These are phyloP conservation scores for Ceratocystis albifundus DNA, from an alignment of 2,329 filamentous ascomycete species.

Conservation along the genomic window DNA sequence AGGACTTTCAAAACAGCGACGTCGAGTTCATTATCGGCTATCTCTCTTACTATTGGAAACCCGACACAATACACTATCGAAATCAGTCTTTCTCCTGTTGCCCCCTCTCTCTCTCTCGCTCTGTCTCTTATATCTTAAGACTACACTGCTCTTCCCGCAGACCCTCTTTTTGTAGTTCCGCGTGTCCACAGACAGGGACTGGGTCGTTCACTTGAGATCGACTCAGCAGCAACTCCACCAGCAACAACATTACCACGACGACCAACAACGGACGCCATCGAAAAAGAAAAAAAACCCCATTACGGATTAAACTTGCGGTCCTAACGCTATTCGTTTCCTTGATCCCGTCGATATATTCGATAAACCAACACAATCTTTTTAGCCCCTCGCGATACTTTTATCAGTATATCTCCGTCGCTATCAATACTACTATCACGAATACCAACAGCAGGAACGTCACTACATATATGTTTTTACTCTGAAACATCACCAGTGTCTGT, in stretches of 20 bases:
- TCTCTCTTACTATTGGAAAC: no score
- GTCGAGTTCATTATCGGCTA: no score
- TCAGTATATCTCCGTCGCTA: neutral
- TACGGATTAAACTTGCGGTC: neutral
- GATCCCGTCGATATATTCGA: neutral
- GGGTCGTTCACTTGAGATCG: no score
- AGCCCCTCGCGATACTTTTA: neutral
- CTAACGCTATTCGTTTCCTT: neutral
- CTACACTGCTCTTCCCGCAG: neutral
- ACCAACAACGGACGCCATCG: neutral
- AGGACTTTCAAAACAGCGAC: no score
- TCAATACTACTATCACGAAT: neutral
- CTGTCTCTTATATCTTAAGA: neutral
- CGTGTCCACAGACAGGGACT: neutral
- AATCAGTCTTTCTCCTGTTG: neutral
- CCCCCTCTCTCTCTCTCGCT: neutral
- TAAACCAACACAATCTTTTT: neutral
- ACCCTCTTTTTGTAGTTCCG: neutral
- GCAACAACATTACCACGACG: slow-evolving; percentile 1
- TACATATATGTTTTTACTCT: neutral
- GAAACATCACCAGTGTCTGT: neutral
- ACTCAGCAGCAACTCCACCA: neutral
- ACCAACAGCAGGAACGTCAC: neutral
- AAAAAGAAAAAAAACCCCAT: neutral
- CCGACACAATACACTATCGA: no score